Percentiles rank a stretch among this genome's conserved stretches.
phyloP scores from a whole-genome alignment of 1,139 yeast species.

The Protomyces inouyei region DNA sequence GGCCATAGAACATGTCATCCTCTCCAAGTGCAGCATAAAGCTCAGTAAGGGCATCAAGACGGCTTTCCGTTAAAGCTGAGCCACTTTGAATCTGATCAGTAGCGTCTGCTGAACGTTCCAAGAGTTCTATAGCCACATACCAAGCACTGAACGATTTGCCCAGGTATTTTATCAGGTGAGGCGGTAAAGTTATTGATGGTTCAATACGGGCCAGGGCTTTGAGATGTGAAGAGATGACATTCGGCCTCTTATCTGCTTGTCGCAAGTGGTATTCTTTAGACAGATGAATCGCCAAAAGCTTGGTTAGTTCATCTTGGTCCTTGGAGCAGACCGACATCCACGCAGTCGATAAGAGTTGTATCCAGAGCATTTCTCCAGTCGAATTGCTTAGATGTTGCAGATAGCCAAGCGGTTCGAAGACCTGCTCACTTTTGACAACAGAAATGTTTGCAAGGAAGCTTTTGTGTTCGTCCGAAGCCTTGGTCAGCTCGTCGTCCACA shows the following conservation, averaged over 20 bases:
- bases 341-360: constrained; percentile 73
- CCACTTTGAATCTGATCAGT: constrained; percentile 47
- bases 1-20: constrained; percentile 94
- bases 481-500: constrained; percentile 31
- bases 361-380: constrained; percentile 81
- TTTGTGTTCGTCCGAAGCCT: constrained; percentile 43
- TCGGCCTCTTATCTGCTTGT: constrained; percentile 81
- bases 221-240: constrained; percentile 75
- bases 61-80: constrained; percentile 68
- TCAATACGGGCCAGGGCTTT: constrained; percentile 71
- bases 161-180: constrained; percentile 83
- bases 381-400: constrained; percentile 77
- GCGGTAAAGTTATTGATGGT: constrained; percentile 71
- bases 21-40: constrained; percentile 84
- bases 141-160: constrained; percentile 87
- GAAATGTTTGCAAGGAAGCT: constrained; percentile 49
- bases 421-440: constrained; percentile 52
- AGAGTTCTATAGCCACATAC: constrained; percentile 78
- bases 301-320: constrained; percentile 76
- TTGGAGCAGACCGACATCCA: constrained; percentile 68
- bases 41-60: constrained; percentile 86
- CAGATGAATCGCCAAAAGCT: constrained; percentile 68
- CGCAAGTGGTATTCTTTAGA: constrained; percentile 89
- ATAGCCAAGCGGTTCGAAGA: constrained; percentile 69
- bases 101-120: constrained; percentile 54